phyloP scores from a whole-genome alignment of 208 protist genomes.

The Giardia duodenalis region DNA sequence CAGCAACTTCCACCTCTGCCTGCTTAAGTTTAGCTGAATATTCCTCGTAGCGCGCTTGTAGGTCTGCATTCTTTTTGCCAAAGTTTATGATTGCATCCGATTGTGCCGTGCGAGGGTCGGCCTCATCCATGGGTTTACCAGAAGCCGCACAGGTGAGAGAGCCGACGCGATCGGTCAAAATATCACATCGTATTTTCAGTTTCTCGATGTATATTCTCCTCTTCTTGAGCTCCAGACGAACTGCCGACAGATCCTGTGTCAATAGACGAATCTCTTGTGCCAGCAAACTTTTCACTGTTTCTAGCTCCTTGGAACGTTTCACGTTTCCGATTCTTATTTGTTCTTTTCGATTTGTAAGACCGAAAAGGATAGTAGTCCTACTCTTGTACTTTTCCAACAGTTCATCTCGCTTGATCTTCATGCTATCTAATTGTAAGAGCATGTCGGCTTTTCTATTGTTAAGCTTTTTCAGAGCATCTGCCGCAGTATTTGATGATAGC shows the following conservation, averaged over 20 bases:
- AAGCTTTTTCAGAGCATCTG: not conserved
- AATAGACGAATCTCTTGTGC: not conserved
- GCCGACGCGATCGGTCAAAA: not conserved
- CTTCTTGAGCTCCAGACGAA: not conserved
- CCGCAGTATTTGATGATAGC: not conserved
- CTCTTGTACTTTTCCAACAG: not conserved
- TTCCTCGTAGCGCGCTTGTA: not conserved
- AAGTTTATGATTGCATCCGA: conserved; percentile 16
- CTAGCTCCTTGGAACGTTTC: not conserved
- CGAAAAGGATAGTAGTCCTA: not conserved
- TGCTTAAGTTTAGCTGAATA: not conserved
- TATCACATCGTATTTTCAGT: not conserved
- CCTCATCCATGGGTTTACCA: not conserved
- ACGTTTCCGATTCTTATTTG: not conserved
- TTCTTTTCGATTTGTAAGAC: not conserved
- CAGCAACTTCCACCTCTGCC: not conserved
- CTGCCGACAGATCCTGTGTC: not conserved
- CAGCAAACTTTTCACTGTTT: not conserved
- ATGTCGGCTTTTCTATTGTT: not conserved
- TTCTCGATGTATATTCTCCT: not conserved
- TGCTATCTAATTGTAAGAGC: not conserved
- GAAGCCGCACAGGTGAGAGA: not conserved
- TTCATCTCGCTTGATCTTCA: conserved; percentile 12
- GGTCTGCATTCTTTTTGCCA: not conserved
- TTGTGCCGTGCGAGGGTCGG: conserved; percentile 16